Base-by-base conservation (phyloP, 1,284 basidiomycete species). In the Testicularia cyperi region DNA sequence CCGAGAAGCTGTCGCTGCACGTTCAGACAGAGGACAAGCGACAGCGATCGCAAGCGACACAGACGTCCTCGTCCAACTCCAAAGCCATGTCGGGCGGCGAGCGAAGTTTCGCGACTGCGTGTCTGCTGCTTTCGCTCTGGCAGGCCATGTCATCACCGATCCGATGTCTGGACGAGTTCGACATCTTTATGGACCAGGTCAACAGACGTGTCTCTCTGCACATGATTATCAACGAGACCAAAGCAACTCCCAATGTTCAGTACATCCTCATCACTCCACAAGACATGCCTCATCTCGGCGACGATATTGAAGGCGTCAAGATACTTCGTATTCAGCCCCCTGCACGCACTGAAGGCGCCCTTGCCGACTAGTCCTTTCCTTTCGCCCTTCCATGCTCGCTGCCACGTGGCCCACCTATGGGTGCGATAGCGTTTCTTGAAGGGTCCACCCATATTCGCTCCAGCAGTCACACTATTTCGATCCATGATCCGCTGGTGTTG, bases 41-140 rank as follows among this genome's bases (percentile, higher is more conserved):
- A 15, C 26, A 27, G 30, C 84, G 84, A 85, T 89, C 18, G 84
- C 87, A 88, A 60, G 85, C 88, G 73, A 78, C 81, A 21, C 86
- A 84, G 83, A 86, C 74, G 79, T 30, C 34, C n/a, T 31, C 44
- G 25, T 40, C 70, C 42, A 68, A 71, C 32, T 66, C 70, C 27
- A 64, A 64, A 31, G 49, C 87, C 21, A 82, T 98, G 26, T 80
- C 80, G 1, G 92, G 92, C 36, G 92, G 94, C 30, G 94, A 98
- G 78, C 94, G 96, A 74, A 94, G 90, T 5, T 99, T 95, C 79
- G 89, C 91, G 6, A 98, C 95, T 0, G 91, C 97, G 58, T 94
- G 90, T 65, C 78, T 99, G 40, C 80, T 99, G 38, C 80, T 97
- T 22, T 86, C 95, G 6, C 80, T 99, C 31, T 99, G 95, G 95